Conservation (phyloP, 148 eudicot species). For the Silene conica region DNA sequence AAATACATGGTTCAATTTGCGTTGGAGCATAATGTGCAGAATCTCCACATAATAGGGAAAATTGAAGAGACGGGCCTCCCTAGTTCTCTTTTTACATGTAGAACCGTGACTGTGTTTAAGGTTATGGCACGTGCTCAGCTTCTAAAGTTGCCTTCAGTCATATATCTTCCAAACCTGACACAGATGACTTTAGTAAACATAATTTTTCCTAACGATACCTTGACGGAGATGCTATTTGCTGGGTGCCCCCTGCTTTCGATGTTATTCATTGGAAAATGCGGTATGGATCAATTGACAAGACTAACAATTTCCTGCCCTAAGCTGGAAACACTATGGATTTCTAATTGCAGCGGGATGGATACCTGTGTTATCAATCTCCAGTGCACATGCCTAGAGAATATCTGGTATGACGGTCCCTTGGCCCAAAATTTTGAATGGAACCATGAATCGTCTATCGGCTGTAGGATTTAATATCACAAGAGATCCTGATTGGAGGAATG, state of each 20-base stretch:
- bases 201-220: neutral
- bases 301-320: conserved; percentile 5
- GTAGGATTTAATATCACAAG: neutral
- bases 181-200: neutral
- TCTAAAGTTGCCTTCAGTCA: neutral
- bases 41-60: neutral
- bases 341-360: neutral
- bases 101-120: neutral
- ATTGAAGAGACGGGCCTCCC: neutral
- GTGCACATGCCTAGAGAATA: neutral
- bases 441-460: neutral
- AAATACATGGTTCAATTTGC: neutral
- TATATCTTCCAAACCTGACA: neutral
- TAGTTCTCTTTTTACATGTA: neutral
- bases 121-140: neutral
- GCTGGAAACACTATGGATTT: neutral
- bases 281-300: neutral
- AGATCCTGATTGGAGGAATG: neutral
- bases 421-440: conserved; percentile 1
- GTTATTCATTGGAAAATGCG: neutral
- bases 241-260: neutral
- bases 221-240: neutral
- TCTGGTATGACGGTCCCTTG: neutral
- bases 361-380: conserved; percentile 1
- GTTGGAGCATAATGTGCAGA: neutral